These are phyloP conservation scores for Chlorella sp. DNA, from an alignment of 139 green algal species.

Conservation along the genomic window DNA sequence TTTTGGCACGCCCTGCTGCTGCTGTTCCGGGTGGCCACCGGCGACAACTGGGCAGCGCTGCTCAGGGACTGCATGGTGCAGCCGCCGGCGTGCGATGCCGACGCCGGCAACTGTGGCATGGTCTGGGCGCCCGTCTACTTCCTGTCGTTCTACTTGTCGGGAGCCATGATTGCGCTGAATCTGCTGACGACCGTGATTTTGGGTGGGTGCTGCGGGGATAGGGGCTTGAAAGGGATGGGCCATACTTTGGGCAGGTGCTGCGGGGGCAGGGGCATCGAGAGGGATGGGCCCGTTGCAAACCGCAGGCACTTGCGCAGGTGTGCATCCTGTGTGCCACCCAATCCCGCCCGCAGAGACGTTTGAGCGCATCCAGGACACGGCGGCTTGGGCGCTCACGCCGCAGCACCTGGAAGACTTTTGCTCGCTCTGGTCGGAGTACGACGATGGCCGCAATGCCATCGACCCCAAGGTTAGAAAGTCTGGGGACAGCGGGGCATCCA, in stretches of 20 bases:
- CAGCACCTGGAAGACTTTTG: slow-evolving; percentile 61
- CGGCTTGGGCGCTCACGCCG: slow-evolving; percentile 46
- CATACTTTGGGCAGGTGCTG: neutral
- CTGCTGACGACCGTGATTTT: neutral
- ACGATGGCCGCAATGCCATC: slow-evolving; percentile 75
- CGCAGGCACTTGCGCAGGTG: neutral
- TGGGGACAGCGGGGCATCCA: no score
- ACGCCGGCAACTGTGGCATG: slow-evolving; percentile 43
- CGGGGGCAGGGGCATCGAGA: neutral
- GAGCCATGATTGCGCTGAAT: slow-evolving; percentile 36
- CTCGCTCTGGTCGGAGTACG: slow-evolving; percentile 81
- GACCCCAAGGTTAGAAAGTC: slow-evolving; percentile 53
- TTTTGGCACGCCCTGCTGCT: slow-evolving; percentile 38
- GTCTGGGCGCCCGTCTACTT: slow-evolving; percentile 71
- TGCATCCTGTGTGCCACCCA: slow-evolving; percentile 32
- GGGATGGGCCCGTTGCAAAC: neutral
- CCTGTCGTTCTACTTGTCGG: slow-evolving; percentile 66
- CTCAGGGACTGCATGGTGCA: slow-evolving; percentile 61
- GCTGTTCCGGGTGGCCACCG: slow-evolving; percentile 67
- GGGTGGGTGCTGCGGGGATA: neutral
- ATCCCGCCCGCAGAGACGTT: slow-evolving; percentile 80
- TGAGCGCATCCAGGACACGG: slow-evolving; percentile 72
- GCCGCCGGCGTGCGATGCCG: slow-evolving; percentile 54
- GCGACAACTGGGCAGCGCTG: slow-evolving; percentile 66
- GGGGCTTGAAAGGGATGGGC: neutral